Base-by-base conservation (phyloP, 2,329 filamentous ascomycete species). In the Ophiostoma ips region DNA sequence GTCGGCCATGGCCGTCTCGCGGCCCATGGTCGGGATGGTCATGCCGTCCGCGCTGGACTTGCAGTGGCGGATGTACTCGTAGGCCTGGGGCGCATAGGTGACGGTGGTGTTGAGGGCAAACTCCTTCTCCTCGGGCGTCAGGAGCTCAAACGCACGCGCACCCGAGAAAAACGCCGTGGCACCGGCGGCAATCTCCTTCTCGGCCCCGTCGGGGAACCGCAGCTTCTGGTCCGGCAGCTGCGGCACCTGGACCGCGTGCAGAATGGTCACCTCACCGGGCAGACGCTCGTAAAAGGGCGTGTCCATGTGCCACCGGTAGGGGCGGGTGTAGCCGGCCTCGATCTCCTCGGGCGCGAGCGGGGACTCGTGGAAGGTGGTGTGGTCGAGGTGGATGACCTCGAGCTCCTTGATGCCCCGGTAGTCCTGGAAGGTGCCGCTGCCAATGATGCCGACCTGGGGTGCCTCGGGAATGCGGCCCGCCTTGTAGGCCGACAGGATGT, bases 241-340 rank as follows among this genome's bases (percentile, higher is more conserved):
- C 0, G 84, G 84, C 0, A 88, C 83, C 34, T 72, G 70, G 11
- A 87, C 83, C 0, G 84, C 84, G 51, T 87, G 71, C 16, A 88
- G 71, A 1, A 79, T 79, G 0, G 84, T 88, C 3, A 81, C 83
- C 31, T 79, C 73, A 2, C 84, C 83, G 1, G 84, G 83, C 16
- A 84, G 76, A 4, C 87, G 72, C 16, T 77, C 81, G 59, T 87
- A 87, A 6, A 87, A 67, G 1, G 84, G 83, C 3, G 84, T 83
- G 58, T 87, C 84, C 48, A 88, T 87, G 61, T 87, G 84, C 84
- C 84, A 88, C 49, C 84, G 70, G 64, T 85, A 87, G 64, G 85
- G 79, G 64, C 66, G 67, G 1, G 72, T 75, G 52, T 62, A 70
- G 2, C 62, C 57, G 50, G 67, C 69, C 2, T 67, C 63, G 4